Conservation (phyloP, 208 protist genomes). For the Tritrichomonas musculus region DNA sequence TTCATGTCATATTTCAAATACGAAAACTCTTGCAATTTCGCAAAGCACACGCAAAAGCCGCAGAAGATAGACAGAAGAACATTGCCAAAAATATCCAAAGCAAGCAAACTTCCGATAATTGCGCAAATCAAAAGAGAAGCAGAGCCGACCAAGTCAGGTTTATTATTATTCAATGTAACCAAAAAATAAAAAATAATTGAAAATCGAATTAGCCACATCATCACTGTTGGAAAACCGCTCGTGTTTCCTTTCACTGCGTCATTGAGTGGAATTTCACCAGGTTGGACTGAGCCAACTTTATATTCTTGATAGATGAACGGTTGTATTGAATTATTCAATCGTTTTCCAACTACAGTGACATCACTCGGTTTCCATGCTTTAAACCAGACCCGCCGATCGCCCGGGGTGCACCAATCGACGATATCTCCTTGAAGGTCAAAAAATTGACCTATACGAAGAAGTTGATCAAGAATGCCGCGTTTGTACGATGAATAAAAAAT, state of each 20-base stretch:
- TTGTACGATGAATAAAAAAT: neutral
- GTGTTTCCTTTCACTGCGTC: neutral
- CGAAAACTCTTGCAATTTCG: no score
- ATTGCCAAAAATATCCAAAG: no score
- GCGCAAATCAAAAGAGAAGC: no score
- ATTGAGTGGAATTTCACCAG: neutral
- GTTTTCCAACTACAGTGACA: neutral
- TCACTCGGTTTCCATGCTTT: neutral
- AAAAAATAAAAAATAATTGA: no score
- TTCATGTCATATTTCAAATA: no score
- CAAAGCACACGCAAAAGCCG: no score
- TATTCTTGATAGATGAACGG: neutral
- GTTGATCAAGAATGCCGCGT: neutral
- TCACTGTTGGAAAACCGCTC: neutral
- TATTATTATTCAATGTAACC: no score
- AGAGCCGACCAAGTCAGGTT: no score
- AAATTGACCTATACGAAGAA: neutral
- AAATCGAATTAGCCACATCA: neutral
- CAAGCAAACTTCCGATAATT: no score
- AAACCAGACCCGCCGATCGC: neutral
- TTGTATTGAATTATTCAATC: neutral
- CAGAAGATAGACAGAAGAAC: no score
- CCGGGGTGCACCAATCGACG: neutral
- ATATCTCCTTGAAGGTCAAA: neutral
- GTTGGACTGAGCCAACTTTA: neutral